Evolutionary conservation across 352 stramenopile species (phyloP).

Genomic region (Phytophthora tubulina): DNA sequence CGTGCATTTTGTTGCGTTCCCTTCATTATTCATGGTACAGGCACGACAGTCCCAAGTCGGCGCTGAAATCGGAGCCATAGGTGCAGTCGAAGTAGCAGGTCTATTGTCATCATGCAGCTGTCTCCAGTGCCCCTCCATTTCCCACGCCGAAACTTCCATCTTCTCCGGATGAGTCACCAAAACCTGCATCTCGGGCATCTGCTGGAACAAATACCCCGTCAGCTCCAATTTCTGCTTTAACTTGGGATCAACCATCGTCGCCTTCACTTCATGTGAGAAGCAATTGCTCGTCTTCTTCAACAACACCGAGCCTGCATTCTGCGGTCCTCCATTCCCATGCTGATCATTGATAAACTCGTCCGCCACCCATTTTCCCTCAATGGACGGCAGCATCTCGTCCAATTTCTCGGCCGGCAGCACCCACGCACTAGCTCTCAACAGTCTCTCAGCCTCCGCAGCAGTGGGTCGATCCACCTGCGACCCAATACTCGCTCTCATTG

Average conservation of each 20-base stretch:
- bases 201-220: conserved; percentile 65
- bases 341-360: conserved; percentile 82
- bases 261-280: conserved; percentile 70
- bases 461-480: conserved; percentile 46
- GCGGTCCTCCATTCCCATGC: conserved; percentile 42
- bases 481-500: conserved; percentile 51
- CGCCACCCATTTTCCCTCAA: conserved; percentile 84
- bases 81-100: conserved; percentile 17
- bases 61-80: conserved; percentile 35
- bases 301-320: conserved; percentile 78
- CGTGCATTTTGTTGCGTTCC: conserved; percentile 62
- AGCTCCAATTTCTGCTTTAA: conserved; percentile 63
- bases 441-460: conserved; percentile 47
- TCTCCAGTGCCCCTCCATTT: conserved; percentile 83
- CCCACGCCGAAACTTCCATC: conserved; percentile 44
- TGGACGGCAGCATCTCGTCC: conserved; percentile 59
- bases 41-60: conserved; percentile 73
- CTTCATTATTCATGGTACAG: conserved; percentile 85
- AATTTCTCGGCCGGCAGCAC: conserved; percentile 53
- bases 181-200: conserved; percentile 62
- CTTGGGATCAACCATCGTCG: conserved; percentile 56
- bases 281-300: conserved; percentile 66
- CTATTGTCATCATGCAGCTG: conserved; percentile 59
- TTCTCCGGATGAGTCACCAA: conserved; percentile 45
- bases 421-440: conserved; percentile 71